Evolutionary conservation across 352 stramenopile species (phyloP).

Genomic region (Lagenidium sp.): DNA sequence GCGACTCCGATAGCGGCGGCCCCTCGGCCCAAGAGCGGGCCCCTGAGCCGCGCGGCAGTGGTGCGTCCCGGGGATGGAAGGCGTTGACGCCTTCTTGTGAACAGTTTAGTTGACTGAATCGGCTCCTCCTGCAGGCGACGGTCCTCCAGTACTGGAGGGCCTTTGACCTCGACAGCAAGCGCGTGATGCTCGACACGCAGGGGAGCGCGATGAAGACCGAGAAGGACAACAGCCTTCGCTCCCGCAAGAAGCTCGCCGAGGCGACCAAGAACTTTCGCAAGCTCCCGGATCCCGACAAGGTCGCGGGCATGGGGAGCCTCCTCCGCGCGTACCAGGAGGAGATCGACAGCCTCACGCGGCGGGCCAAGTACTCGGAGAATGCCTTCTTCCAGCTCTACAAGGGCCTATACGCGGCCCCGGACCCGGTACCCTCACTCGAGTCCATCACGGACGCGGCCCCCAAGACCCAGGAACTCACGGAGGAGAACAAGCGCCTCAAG

Average conservation of each 20-base stretch:
- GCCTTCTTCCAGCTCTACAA: slow-evolving; percentile 87
- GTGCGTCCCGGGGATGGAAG: slow-evolving; percentile 17
- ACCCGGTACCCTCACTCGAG: slow-evolving; percentile 70
- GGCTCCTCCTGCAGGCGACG: slow-evolving; percentile 26
- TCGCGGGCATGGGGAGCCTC: slow-evolving; percentile 36
- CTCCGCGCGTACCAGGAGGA: slow-evolving; percentile 90
- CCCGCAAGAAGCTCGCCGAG: slow-evolving; percentile 80
- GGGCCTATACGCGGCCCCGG: slow-evolving; percentile 72
- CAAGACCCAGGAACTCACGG: slow-evolving; percentile 77
- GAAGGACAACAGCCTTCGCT: slow-evolving; percentile 69
- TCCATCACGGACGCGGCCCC: slow-evolving; percentile 32
- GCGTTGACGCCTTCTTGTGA: no score
- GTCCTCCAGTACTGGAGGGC: slow-evolving; percentile 83
- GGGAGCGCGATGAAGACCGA: slow-evolving; percentile 75
- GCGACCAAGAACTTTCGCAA: slow-evolving; percentile 79
- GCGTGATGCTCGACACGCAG: slow-evolving; percentile 65
- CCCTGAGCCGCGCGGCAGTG: slow-evolving; percentile 20
- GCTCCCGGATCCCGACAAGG: slow-evolving; percentile 65
- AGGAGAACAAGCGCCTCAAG: slow-evolving; percentile 88
- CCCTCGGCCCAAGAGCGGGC: slow-evolving; percentile 3
- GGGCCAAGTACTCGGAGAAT: slow-evolving; percentile 89
- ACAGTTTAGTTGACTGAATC: no score
- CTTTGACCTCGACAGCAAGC: slow-evolving; percentile 85
- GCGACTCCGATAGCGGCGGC: neutral
- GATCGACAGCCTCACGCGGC: slow-evolving; percentile 87